Base-by-base conservation (phyloP, 805 yeast species). In the Lipomyces kockii region DNA sequence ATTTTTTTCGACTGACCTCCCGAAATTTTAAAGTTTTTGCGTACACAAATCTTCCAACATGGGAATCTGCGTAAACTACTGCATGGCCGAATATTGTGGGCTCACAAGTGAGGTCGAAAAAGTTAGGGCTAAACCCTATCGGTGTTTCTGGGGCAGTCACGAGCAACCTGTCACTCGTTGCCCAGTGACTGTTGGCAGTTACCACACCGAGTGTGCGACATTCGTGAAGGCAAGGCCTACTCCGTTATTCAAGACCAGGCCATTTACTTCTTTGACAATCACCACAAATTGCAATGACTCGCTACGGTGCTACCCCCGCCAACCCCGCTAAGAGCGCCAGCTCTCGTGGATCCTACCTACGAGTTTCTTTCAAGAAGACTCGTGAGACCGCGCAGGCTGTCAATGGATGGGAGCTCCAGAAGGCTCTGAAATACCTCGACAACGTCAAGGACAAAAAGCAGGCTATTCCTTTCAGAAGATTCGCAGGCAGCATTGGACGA, bases 351-450 rank as follows among this genome's bases (percentile, higher is more conserved):
- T 91, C 98, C 71, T 93, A 92, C 93, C 88, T 95, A 84, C 94
- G 99, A 86, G 97, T 92, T 78, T 95, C 99, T 76, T 95, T 84
- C 97, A 95, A 95, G 93, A 95, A 95, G 94, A 95, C 99, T 86
- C 92, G 97, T 85, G 99, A 94, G 86, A 90, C 98, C 77, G 98
- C 96, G 79, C 97, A 91, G 86, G 97, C 99, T 83, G 88, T 95
- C 84, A 88, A 86, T 83, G 99, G 99, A 78, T 95, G 98, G 99
- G 90, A 91, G 83, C 87, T 94, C 82, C 89, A 90, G 85, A 93
- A 85, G 85, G 99, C 99, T 80, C 92, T 92, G 83, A 85, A 87
- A 81, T 95, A 95, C 91, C 90, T 95, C 81, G 91, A 88, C 78
- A 97, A 92, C 84, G 99, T 95, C 76, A 84, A 90, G 82, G 97